Evolutionary conservation across 306 rosid genomes (phyloP), one percentile per base, ranked within the genome.

Genomic region (Gillenia trifoliata): DNA sequence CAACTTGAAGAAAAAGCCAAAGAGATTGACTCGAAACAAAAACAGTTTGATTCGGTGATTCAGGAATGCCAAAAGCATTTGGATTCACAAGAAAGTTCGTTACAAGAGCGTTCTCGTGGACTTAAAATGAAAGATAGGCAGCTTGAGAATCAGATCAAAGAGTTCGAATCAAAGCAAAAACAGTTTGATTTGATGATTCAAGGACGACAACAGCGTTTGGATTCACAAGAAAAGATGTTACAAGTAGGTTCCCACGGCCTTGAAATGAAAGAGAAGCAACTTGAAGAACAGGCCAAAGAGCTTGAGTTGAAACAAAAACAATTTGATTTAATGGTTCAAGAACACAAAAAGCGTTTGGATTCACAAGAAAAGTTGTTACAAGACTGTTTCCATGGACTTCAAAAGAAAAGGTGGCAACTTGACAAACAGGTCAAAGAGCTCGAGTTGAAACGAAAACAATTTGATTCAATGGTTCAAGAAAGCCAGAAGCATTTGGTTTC

Each of bases 231-330:
- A 61, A 13, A 61, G 38, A 28, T 25, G 30, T 15, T 61, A 15
- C 36, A 28, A 9, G 72, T 38, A n/a, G 40, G 20, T 23, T 54
- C 33, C 19, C 70, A 1, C 30, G 73, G 83, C 52, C 66, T 82
- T 60, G 78, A 81, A 28, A 72, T 11, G 13, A 64, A 40, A 41
- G 80, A 62, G 71, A 78, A 43, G 61, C 74, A 64, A 60, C 31
- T 72, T 25, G 68, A 70, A 50, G 64, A 22, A 62, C 41, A 26
- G 50, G 60, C 30, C 33, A 80, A 4, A 63, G 72, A 82, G 64
- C 66, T 81, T 55, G 78, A 78, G 28, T 67, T 17, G 16, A 67
- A 34, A 43, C 79, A 65, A 70, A 78, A 30, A 61, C 84, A 77
- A 28, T 23, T 23, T 47, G 74, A 74, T 72, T 65, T 38, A 11